Conservation (phyloP, 1,284 basidiomycete species). For the Rhizoctonia solani region DNA sequence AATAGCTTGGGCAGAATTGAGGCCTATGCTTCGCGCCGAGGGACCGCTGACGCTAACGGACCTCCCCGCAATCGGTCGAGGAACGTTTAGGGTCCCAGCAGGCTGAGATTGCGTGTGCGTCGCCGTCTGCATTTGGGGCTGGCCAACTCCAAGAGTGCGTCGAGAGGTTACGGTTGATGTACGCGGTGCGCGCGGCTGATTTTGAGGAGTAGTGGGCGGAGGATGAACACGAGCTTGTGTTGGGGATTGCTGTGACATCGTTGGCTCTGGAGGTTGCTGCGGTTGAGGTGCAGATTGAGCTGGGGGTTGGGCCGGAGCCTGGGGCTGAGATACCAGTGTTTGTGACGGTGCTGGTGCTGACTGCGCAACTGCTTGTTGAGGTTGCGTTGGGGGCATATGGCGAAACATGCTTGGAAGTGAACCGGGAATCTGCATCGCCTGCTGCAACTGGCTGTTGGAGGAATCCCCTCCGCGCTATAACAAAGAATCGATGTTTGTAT, state of each 20-base stretch:
- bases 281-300: too few relatives aligned
- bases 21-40: too few relatives aligned
- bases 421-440: background rate
- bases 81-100: slow-evolving; percentile 15
- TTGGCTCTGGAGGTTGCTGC: background rate
- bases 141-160: slow-evolving; percentile 14
- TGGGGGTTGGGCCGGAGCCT: slow-evolving; percentile 10
- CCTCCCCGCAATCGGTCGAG: slow-evolving; percentile 14
- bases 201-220: slow-evolving; percentile 12
- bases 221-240: background rate
- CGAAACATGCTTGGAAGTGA: background rate
- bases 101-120: background rate
- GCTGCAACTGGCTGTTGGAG: background rate
- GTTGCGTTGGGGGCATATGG: background rate
- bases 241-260: background rate
- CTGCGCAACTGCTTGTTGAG: background rate
- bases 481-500: background rate
- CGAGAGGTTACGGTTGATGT: background rate
- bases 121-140: background rate
- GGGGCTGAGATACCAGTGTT: background rate
- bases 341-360: background rate
- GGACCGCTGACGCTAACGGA: slow-evolving; percentile 1
- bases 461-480: slow-evolving; percentile 1
- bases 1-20: background rate
- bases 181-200: slow-evolving; percentile 16